phyloP scores from a whole-genome alignment of 495 filamentous ascomycete species.

The Viridothelium virens region DNA sequence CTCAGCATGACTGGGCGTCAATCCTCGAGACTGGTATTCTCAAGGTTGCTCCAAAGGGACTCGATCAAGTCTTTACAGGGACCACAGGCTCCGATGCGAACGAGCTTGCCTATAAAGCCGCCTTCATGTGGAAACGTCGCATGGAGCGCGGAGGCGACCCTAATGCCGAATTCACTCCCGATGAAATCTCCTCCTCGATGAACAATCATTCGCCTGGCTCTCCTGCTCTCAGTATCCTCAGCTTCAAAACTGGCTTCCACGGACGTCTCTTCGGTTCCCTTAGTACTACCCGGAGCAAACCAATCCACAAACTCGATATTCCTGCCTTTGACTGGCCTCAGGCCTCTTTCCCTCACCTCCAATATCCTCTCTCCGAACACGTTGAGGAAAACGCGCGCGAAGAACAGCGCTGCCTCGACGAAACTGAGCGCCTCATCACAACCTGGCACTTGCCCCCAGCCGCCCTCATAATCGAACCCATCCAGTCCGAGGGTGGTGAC shows the following conservation, averaged over 20 bases:
- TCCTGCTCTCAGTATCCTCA: slow-evolving; percentile 80
- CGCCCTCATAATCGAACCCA: slow-evolving; percentile 87
- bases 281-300: slow-evolving; percentile 89
- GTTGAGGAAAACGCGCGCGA: slow-evolving; percentile 72
- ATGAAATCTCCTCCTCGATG: slow-evolving; percentile 76
- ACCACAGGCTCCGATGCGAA: slow-evolving; percentile 96
- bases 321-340: slow-evolving; percentile 98
- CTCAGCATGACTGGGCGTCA: slow-evolving; percentile 77
- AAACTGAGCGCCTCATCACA: slow-evolving; percentile 79
- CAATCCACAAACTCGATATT: slow-evolving; percentile 98
- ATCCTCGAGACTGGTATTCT: slow-evolving; percentile 83
- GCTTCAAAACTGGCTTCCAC: slow-evolving; percentile 91
- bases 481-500: slow-evolving; percentile 97
- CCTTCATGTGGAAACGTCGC: slow-evolving; percentile 94
- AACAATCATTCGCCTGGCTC: slow-evolving; percentile 75
- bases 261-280: slow-evolving; percentile 89
- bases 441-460: slow-evolving; percentile 79
- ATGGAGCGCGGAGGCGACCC: slow-evolving; percentile 70
- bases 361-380: slow-evolving; percentile 85
- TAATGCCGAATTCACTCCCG: slow-evolving; percentile 71
- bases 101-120: slow-evolving; percentile 98
- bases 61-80: slow-evolving; percentile 94
- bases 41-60: slow-evolving; percentile 78
- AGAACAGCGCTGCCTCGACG: slow-evolving; percentile 78
- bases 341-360: slow-evolving; percentile 79